phyloP scores from a whole-genome alignment of 2,329 filamentous ascomycete species.

The Thielaviopsis ethacetica region DNA sequence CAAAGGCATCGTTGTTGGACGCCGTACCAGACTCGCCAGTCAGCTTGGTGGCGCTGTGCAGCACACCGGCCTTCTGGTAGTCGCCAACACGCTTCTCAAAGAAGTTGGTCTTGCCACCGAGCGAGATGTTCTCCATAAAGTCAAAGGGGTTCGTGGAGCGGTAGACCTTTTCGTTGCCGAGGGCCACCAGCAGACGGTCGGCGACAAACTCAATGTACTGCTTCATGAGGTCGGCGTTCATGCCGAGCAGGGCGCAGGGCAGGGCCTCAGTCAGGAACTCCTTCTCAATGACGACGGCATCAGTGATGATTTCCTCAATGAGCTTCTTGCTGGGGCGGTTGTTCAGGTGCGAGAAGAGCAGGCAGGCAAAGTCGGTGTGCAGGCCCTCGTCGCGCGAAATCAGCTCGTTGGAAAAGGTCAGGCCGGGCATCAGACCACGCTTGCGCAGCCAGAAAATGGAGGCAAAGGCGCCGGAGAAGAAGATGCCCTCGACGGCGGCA shows the following conservation, averaged over 20 bases:
- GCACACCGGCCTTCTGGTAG: slow-evolving; percentile 98
- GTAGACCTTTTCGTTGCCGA: slow-evolving; percentile 91
- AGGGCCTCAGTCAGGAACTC: slow-evolving; percentile 96
- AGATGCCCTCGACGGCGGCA: slow-evolving; percentile 96
- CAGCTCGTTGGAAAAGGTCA: slow-evolving; percentile 99
- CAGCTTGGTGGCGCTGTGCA: slow-evolving; percentile 74
- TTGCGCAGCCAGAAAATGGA: slow-evolving; percentile 99
- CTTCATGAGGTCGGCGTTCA: slow-evolving; percentile 96
- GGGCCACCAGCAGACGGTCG: slow-evolving; percentile 78
- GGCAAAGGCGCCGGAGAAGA: slow-evolving; percentile 97
- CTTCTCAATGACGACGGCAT: slow-evolving; percentile 88
- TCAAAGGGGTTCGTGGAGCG: slow-evolving; percentile 92
- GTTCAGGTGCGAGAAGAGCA: slow-evolving; percentile 94
- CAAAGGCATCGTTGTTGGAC: slow-evolving; percentile 61
- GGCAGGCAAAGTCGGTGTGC: slow-evolving; percentile 96
- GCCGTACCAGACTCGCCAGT: slow-evolving; percentile 25
- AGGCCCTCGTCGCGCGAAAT: slow-evolving; percentile 99
- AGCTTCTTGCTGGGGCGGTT: slow-evolving; percentile 71
- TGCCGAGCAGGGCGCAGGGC: slow-evolving; percentile 81
- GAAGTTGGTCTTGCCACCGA: slow-evolving; percentile 99
- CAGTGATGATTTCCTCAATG: slow-evolving; percentile 76
- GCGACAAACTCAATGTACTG: slow-evolving; percentile 99
- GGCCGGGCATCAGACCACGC: slow-evolving; percentile 94
- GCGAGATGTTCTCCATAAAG: slow-evolving; percentile 99
- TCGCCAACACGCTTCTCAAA: slow-evolving; percentile 99